Conservation (phyloP, 306 rosid genomes). For the Lotus japonicus region DNA sequence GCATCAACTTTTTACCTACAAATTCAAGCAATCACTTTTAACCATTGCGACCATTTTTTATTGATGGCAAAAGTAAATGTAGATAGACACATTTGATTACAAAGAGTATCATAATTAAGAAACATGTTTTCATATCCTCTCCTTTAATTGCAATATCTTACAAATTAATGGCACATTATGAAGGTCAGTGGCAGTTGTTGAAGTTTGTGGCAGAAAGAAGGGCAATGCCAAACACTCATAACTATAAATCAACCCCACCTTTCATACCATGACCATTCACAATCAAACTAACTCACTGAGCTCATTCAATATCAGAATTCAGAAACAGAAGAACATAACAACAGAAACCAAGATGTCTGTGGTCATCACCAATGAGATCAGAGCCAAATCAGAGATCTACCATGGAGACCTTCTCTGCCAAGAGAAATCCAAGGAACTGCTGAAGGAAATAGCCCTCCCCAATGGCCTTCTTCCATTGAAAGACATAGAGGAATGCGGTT, state of each 20-base stretch:
- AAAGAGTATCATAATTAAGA: no score
- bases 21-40: no score
- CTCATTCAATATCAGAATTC: background rate
- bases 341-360: conserved; percentile 43
- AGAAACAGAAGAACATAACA: background rate
- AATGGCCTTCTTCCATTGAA: conserved; percentile 75
- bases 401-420: conserved; percentile 63
- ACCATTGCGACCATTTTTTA: no score
- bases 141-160: no score
- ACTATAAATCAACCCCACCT: conserved; percentile 38
- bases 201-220: conserved; percentile 7
- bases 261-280: background rate
- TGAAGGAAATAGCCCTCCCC: conserved; percentile 59
- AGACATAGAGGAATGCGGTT: conserved; percentile 82
- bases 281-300: background rate
- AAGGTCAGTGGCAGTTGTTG: conserved; percentile 24
- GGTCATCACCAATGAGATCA: conserved; percentile 45
- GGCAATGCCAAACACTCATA: conserved; percentile 20
- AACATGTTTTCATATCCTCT: no score
- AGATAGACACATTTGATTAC: no score
- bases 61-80: no score
- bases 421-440: conserved; percentile 48
- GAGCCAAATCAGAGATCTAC: conserved; percentile 65
- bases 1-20: no score
- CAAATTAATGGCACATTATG: background rate